Evolutionary conservation across 352 stramenopile genomes (phyloP).

Genomic region (Globisporangium alternatum): DNA sequence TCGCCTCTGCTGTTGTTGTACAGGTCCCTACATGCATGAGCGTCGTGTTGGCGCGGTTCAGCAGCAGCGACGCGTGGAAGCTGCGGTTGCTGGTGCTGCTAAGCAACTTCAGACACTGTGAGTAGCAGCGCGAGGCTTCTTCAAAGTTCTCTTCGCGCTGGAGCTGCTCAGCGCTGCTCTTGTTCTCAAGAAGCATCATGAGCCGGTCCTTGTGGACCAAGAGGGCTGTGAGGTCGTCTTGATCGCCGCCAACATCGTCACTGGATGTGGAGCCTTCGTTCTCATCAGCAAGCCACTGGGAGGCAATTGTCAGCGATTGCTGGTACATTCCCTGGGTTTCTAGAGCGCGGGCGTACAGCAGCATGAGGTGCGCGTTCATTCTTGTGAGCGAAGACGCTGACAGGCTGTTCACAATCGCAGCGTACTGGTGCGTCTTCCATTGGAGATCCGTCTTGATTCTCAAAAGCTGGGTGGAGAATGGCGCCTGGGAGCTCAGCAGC

Average conservation of each 20-base stretch:
- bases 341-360: constrained; percentile 25
- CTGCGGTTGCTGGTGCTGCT: constrained; percentile 13
- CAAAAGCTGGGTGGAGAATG: constrained; percentile 24
- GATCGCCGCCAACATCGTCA: not conserved
- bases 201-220: constrained; percentile 15
- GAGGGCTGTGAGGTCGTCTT: constrained; percentile 2
- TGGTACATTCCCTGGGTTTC: constrained; percentile 20
- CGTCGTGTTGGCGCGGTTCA: constrained; percentile 22
- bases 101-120: constrained; percentile 21
- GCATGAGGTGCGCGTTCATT: constrained; percentile 20
- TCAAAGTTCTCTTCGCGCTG: constrained; percentile 13
- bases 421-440: constrained; percentile 21
- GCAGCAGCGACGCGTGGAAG: constrained; percentile 21
- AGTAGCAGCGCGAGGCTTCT: constrained; percentile 21
- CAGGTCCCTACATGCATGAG: not conserved
- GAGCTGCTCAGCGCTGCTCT: constrained; percentile 22
- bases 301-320: constrained; percentile 19
- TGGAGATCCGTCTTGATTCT: constrained; percentile 16
- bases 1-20: not conserved
- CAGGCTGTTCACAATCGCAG: constrained; percentile 19
- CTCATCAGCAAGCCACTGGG: not conserved
- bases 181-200: constrained; percentile 15
- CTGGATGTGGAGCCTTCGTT: not conserved
- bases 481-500: constrained; percentile 18
- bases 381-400: constrained; percentile 16